Base-by-base conservation (phyloP, 306 rosid species). In the Trifolium pratense region DNA sequence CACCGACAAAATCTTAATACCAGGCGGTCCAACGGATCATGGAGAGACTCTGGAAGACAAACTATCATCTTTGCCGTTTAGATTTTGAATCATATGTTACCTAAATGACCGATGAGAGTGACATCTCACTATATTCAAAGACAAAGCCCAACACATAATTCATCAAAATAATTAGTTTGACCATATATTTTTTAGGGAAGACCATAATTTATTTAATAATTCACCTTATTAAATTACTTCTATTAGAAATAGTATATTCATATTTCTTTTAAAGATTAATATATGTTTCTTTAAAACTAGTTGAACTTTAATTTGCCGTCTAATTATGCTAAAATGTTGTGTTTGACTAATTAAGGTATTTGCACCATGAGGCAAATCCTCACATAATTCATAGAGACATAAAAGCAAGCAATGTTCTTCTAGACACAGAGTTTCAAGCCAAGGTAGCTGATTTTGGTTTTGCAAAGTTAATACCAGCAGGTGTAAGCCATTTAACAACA, bases 361-460 rank as follows among this genome's bases (percentile, higher is more conserved):
- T 91, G 75, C 98, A 93, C 75, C 94, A 89, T 26, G 92, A 89
- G 77, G 87, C 88, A 9, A 84, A 74, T 67, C 96, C 96, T 56
- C 98, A 87, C 70, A 93, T 91, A 40, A 93, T 93, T 20, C 97
- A 93, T 56, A 84, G 91, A 66, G 98, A 93, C 83, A 89, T 93
- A 71, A 89, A 93, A 69, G 98, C 98, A 49, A 91, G 97, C 59
- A 93, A 93, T 61, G 96, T 93, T 59, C 96, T 93, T 2, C 16
- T 93, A 51, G 96, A 89, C 79, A 29, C 49, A 1, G 84, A 91
- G 15, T 89, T 91, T 60, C 53, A 91, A 84, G 91, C 97, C 21
- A 90, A 91, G 77, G 96, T 94, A 23, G 97, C 94, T 31, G 97
- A 94, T 83, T 91, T 94, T 75, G 98, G 98, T 10, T 91, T 91